Conservation (phyloP, 805 yeast species). For the Zygosaccharomyces bisporus region DNA sequence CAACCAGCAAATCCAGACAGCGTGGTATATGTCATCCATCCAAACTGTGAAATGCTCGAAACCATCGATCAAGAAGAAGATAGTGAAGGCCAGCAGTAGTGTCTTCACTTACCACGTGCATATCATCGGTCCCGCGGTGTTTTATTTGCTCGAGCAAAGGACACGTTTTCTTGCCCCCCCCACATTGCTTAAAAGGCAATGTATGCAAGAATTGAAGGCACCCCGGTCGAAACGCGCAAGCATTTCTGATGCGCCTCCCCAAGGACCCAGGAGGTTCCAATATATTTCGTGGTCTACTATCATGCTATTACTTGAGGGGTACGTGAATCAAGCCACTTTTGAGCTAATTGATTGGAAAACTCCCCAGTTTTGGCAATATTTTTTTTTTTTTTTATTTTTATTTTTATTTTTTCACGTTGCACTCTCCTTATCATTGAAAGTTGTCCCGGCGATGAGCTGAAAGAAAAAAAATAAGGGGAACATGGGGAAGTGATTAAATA, state of each 20-base stretch:
- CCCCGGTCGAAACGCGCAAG: background rate
- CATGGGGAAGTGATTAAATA: background rate
- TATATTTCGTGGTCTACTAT: too few relatives aligned
- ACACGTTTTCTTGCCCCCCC: background rate
- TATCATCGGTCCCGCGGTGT: background rate
- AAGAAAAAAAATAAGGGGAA: background rate
- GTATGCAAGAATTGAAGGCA: background rate
- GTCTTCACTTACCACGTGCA: background rate
- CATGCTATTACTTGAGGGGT: background rate
- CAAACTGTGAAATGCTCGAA: slow-evolving; percentile 78
- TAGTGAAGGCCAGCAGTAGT: background rate
- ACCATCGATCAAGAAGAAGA: slow-evolving; percentile 13
- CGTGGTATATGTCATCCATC: slow-evolving; percentile 59
- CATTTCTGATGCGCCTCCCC: background rate
- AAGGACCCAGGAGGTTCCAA: background rate
- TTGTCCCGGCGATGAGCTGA: background rate
- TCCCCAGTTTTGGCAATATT: background rate
- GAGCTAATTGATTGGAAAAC: background rate
- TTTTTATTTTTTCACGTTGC: background rate
- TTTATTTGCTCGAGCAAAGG: background rate
- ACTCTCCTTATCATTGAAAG: background rate
- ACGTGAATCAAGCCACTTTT: background rate
- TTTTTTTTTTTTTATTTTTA: too few relatives aligned
- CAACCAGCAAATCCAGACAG: slow-evolving; percentile 30
- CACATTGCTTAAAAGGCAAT: background rate